A percentile compares a stretch with the other conserved stretches of the same genome.
These are phyloP conservation scores for Lachnellula subtilissima DNA, from an alignment of 2,329 filamentous ascomycete genomes.

Conservation along the genomic window DNA sequence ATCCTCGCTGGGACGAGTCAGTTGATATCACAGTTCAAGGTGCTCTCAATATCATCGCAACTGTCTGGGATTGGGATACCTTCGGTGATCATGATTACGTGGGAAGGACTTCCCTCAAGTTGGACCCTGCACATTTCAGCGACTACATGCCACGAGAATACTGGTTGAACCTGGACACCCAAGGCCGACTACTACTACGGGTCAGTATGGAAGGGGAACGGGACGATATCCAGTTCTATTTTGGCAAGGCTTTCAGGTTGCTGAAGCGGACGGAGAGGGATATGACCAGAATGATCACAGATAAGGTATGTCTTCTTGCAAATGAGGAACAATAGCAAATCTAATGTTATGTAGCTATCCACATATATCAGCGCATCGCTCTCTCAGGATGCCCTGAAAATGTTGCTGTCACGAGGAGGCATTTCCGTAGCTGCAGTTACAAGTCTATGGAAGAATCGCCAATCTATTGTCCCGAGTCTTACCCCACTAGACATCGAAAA, in stretches of 20 bases:
- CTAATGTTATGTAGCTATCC: conserved; percentile 57
- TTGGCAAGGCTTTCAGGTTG: conserved; percentile 92
- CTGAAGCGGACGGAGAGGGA: conserved; percentile 94
- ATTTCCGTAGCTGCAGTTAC: conserved; percentile 69
- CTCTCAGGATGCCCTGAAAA: conserved; percentile 73
- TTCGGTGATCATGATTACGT: conserved; percentile 97
- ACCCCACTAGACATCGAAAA: conserved; percentile 72
- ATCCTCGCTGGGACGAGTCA: conserved; percentile 94
- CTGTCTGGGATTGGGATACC: conserved; percentile 97
- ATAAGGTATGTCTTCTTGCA: conserved; percentile 62
- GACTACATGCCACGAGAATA: conserved; percentile 95
- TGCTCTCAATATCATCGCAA: conserved; percentile 89
- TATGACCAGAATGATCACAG: conserved; percentile 96
- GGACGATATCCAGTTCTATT: conserved; percentile 98
- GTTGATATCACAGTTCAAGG: conserved; percentile 93
- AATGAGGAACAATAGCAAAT: conserved; percentile 5
- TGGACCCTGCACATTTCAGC: conserved; percentile 96
- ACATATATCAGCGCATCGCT: conserved; percentile 88
- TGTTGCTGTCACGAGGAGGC: conserved; percentile 63
- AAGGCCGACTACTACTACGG: conserved; percentile 80
- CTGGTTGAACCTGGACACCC: conserved; percentile 95
- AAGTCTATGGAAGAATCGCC: conserved; percentile 59
- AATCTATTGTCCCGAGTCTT: conserved; percentile 51
- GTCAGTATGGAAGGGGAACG: conserved; percentile 99
- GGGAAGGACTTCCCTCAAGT: conserved; percentile 89